These are phyloP conservation scores for Geotrichum reessii DNA, from an alignment of 1,139 yeast genomes.

Conservation along the genomic window DNA sequence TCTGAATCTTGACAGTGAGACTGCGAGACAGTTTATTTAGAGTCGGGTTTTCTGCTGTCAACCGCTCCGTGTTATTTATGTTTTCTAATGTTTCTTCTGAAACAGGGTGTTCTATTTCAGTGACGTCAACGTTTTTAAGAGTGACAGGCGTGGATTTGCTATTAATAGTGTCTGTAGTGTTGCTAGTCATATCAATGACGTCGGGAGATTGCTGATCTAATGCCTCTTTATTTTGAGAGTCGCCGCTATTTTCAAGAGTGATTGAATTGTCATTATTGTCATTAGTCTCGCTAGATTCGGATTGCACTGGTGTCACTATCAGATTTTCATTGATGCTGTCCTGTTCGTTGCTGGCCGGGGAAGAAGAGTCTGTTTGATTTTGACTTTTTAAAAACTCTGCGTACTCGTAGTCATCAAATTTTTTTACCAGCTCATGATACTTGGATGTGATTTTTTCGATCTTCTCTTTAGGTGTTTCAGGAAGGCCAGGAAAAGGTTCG, in stretches of 20 bases:
- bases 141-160: neutral
- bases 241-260: neutral
- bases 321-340: neutral
- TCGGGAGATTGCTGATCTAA: neutral
- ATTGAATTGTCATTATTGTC: neutral
- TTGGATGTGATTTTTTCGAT: slow-evolving; percentile 25
- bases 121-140: neutral
- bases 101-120: neutral
- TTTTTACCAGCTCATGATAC: slow-evolving; percentile 22
- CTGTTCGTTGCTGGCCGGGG: slow-evolving; percentile 5
- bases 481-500: slow-evolving; percentile 28
- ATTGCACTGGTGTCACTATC: neutral
- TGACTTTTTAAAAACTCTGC: neutral
- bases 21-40: neutral
- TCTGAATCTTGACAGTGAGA: neutral
- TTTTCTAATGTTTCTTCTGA: neutral
- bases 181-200: neutral
- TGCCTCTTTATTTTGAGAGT: neutral
- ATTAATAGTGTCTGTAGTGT: neutral
- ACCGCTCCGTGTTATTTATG: neutral
- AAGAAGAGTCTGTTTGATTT: neutral
- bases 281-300: slow-evolving; percentile 2
- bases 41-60: neutral
- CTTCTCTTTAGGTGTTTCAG: slow-evolving; percentile 29
- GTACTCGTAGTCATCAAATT: slow-evolving; percentile 12